Base-by-base conservation (phyloP, 768 basidiomycete genomes). In the Suillus weaverae region DNA sequence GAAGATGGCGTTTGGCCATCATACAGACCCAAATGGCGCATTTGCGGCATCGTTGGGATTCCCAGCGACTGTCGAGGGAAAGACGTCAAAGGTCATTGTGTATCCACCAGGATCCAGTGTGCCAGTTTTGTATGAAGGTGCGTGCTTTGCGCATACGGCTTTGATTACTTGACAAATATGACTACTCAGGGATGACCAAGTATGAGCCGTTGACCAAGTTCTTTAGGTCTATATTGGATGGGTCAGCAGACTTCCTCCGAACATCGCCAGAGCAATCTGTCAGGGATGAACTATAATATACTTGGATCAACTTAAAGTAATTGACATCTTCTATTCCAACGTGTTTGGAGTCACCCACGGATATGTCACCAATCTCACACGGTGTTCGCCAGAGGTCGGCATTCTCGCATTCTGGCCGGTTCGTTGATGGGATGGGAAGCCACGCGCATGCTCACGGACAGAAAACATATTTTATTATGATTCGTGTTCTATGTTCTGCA, bases 201-300 rank as follows among this genome's bases (percentile, higher is more conserved):
- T 83, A 86, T 67, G 90, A 94, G 61, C 82, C 89, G 3, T 79
- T 97, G 46, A 84, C 84, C 66, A 86, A 87, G 70, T 92, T 89
- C 79, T 89, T 90, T 73, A 88, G 85, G 68, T 86, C 88, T 0
- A 80, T 92, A 41, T 70, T 90, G 20, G 87, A 90, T 64, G 91
- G 90, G 61, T 85, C 87, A 4, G 86, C 80, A 3, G 85, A 90
- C 68, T 80, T 91, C 61, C 75, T 64, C 53, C 77, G 18, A 72
- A 73, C 22, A 65, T 78, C 65, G 81, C 81, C 66, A 77, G 81
- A 71, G 68, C 77, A 69, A 75, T 81, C 44, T 18, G 64, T 59
- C 36, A 76, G 61, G 62, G 75, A 76, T 64, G 75, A 76, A 62
- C 67, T 76, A 65, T 76, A 56, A 71, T 65, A 51, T 64, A 59